Evolutionary conservation across 2,329 filamentous ascomycete genomes (phyloP).

Genomic region (Colletotrichum salicis): DNA sequence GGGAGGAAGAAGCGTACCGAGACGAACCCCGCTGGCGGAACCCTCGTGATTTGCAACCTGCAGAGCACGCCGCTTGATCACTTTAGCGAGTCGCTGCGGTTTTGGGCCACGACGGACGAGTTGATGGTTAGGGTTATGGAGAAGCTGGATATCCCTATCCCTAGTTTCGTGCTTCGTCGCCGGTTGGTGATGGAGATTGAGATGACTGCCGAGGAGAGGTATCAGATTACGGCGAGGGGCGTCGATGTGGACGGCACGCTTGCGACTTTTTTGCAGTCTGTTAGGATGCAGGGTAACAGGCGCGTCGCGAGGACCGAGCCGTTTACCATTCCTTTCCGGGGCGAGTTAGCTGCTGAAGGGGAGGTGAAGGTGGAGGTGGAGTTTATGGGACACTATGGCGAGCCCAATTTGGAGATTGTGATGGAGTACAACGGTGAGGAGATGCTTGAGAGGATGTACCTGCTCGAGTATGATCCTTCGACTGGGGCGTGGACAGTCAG

Average conservation of each 20-base stretch:
- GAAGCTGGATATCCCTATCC: slow-evolving; percentile 48
- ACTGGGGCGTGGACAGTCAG: slow-evolving; percentile 41
- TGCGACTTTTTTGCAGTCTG: slow-evolving; percentile 51
- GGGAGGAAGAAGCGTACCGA: slow-evolving; percentile 40
- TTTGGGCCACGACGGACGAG: slow-evolving; percentile 50
- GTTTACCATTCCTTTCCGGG: slow-evolving; percentile 49
- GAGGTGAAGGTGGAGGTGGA: slow-evolving; percentile 52
- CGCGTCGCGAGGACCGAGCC: slow-evolving; percentile 49
- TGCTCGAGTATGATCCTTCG: slow-evolving; percentile 44
- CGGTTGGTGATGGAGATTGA: slow-evolving; percentile 45
- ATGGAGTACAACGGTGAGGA: slow-evolving; percentile 35
- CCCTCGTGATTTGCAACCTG: slow-evolving; percentile 58
- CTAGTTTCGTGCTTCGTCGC: slow-evolving; percentile 50
- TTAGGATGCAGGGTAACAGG: slow-evolving; percentile 51
- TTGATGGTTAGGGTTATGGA: slow-evolving; percentile 54
- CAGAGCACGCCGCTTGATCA: slow-evolving; percentile 55
- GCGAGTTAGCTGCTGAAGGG: slow-evolving; percentile 38
- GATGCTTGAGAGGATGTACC: slow-evolving; percentile 35
- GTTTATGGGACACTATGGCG: slow-evolving; percentile 60
- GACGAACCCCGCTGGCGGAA: slow-evolving; percentile 31
- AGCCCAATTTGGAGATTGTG: slow-evolving; percentile 49
- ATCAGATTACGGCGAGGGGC: slow-evolving; percentile 46
- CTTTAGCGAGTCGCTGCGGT: slow-evolving; percentile 42
- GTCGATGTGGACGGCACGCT: slow-evolving; percentile 55
- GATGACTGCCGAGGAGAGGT: slow-evolving; percentile 34